Evolutionary conservation across 495 filamentous ascomycete species (phyloP).

Genomic region (Aeminium ludgeri): DNA sequence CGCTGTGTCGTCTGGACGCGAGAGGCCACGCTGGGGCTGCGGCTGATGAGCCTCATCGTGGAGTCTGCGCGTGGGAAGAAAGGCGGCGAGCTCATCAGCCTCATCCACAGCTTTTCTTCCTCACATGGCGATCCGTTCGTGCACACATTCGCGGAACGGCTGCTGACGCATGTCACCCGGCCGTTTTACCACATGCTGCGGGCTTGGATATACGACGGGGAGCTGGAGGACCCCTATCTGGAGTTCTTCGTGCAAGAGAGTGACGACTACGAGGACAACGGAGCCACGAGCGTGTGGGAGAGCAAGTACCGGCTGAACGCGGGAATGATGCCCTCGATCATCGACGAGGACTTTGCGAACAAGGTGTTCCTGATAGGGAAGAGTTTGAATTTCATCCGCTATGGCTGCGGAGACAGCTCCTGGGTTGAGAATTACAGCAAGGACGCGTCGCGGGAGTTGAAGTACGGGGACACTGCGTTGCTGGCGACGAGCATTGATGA

Average conservation of each 20-base stretch:
- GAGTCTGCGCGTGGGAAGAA: constrained; percentile 74
- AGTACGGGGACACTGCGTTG: constrained; percentile 84
- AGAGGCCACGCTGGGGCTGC: constrained; percentile 90
- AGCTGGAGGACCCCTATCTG: constrained; percentile 84
- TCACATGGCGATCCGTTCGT: constrained; percentile 94
- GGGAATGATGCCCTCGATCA: constrained; percentile 78
- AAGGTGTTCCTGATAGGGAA: constrained; percentile 97
- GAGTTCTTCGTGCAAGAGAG: constrained; percentile 94
- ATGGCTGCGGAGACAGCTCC: constrained; percentile 77
- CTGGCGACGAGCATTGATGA: constrained; percentile 88
- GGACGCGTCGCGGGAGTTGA: constrained; percentile 75
- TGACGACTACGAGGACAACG: constrained; percentile 30
- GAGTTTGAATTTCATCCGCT: constrained; percentile 92
- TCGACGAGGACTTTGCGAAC: constrained; percentile 78
- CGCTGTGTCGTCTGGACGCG: constrained; percentile 94
- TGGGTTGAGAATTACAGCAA: constrained; percentile 98
- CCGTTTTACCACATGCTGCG: constrained; percentile 95
- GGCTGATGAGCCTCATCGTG: constrained; percentile 84
- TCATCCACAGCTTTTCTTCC: constrained; percentile 84
- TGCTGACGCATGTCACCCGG: constrained; percentile 77
- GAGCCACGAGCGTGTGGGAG: constrained; percentile 86
- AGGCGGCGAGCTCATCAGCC: constrained; percentile 82
- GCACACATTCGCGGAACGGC: constrained; percentile 78
- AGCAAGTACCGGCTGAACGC: constrained; percentile 84
- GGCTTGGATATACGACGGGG: constrained; percentile 96